Percentiles rank a stretch among this genome's conserved stretches.
phyloP scores from a whole-genome alignment of 495 filamentous ascomycete genomes.

The Hypoxylon lienhwacheense region DNA sequence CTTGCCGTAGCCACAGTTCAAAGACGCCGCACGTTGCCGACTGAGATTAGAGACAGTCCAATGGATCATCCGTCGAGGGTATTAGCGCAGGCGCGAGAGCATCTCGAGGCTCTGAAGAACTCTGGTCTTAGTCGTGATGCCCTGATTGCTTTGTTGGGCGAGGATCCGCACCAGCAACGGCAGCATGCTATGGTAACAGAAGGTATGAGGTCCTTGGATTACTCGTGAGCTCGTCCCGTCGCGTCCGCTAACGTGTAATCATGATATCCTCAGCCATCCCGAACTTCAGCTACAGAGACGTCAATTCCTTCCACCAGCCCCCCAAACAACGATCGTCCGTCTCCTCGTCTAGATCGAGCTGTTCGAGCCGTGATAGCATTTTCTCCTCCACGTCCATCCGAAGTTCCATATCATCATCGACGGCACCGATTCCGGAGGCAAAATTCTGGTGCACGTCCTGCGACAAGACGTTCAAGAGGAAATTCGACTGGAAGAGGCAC shows the following conservation, averaged over 20 bases:
- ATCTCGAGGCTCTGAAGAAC: conserved; percentile 40
- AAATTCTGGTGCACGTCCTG: conserved; percentile 57
- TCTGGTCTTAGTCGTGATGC: conserved; percentile 36
- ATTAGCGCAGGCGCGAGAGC: conserved; percentile 36
- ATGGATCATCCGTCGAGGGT: conserved; percentile 42
- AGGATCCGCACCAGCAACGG: conserved; percentile 25
- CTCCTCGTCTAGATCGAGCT: conserved; percentile 50
- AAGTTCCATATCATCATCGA: conserved; percentile 45
- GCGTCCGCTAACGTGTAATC: conserved; percentile 9
- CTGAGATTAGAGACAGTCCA: conserved; percentile 18
- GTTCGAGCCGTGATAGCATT: conserved; percentile 40
- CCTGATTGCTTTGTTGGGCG: conserved; percentile 35
- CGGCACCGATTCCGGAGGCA: conserved; percentile 27
- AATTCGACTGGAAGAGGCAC: conserved; percentile 58
- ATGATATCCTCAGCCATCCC: conserved; percentile 26
- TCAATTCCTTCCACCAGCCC: conserved; percentile 33
- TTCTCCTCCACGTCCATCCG: conserved; percentile 41
- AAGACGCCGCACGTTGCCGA: conserved; percentile 10
- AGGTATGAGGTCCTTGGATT: conserved; percentile 21
- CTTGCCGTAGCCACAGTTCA: conserved; percentile 8
- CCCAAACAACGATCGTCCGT: conserved; percentile 42
- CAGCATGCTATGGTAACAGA: conserved; percentile 25
- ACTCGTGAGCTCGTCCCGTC: background rate
- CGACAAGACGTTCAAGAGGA: conserved; percentile 53
- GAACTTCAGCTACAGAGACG: conserved; percentile 36